phyloP scores from a whole-genome alignment of 2,329 filamentous ascomycete species.

The Penicillium sp. region DNA sequence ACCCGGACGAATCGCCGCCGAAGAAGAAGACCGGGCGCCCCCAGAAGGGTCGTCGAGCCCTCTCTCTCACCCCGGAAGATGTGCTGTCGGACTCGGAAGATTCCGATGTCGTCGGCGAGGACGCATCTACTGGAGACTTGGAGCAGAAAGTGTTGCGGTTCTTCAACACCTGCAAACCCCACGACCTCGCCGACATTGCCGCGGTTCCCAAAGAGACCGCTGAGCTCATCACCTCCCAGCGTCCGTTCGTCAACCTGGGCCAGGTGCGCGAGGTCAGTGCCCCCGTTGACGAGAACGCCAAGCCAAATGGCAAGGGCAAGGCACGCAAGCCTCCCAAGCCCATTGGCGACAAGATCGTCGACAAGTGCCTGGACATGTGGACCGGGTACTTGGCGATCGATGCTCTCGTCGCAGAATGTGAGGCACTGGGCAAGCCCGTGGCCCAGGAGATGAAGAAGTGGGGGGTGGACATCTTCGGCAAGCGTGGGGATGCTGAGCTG shows the following conservation, averaged over 20 bases:
- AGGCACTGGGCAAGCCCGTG: constrained; percentile 69
- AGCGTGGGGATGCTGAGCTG: constrained; percentile 62
- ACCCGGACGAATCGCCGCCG: constrained; percentile 23
- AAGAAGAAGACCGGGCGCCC: constrained; percentile 44
- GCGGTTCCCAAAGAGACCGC: constrained; percentile 71
- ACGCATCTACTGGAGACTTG: constrained; percentile 47
- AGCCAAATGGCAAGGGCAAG: constrained; percentile 53
- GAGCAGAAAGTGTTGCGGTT: constrained; percentile 69
- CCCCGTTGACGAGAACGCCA: constrained; percentile 38
- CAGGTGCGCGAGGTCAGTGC: constrained; percentile 67
- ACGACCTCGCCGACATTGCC: constrained; percentile 80
- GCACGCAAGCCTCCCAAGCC: constrained; percentile 54
- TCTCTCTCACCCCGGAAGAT: constrained; percentile 37
- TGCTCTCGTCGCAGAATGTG: constrained; percentile 74
- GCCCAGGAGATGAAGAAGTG: constrained; percentile 66
- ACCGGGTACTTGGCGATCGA: constrained; percentile 81
- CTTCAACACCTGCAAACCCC: constrained; percentile 75
- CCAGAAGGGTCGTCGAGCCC: constrained; percentile 49
- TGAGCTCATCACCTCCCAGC: constrained; percentile 67
- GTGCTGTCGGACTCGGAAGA: constrained; percentile 49
- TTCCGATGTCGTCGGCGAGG: constrained; percentile 43
- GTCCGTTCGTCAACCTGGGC: constrained; percentile 71
- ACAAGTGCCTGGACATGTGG: constrained; percentile 72
- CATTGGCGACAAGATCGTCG: constrained; percentile 68
- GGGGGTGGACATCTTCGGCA: constrained; percentile 67